Conservation (phyloP, 345 rosid species). For the Hirschfeldia incana region DNA sequence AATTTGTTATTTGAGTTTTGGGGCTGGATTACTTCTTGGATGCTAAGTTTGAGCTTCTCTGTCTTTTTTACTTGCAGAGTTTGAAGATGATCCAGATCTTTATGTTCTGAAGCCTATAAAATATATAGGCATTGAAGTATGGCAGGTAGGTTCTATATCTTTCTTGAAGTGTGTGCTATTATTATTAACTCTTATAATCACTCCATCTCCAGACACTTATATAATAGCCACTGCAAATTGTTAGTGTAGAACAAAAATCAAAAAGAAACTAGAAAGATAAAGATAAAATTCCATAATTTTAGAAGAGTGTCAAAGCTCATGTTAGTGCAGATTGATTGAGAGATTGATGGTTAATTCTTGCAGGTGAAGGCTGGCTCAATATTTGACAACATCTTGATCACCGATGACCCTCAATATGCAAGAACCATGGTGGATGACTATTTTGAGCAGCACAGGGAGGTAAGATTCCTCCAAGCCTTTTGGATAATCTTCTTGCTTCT, state of each 20-base stretch:
- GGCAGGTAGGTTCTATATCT: slow-evolving; percentile 63
- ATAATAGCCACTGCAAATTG: not conserved
- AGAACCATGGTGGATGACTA: slow-evolving; percentile 71
- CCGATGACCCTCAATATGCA: slow-evolving; percentile 92
- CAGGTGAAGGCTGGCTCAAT: slow-evolving; percentile 97
- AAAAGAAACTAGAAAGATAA: not conserved
- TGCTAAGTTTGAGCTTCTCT: slow-evolving; percentile 22
- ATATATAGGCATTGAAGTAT: slow-evolving; percentile 91
- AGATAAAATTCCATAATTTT: slow-evolving; percentile 1
- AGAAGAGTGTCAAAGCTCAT: not conserved
- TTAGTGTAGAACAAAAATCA: not conserved
- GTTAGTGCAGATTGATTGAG: not conserved
- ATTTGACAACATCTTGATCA: slow-evolving; percentile 80
- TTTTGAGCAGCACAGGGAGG: slow-evolving; percentile 69
- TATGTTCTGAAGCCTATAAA: slow-evolving; percentile 83
- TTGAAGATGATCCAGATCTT: slow-evolving; percentile 97
- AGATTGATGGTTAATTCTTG: slow-evolving; percentile 9
- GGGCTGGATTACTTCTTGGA: not conserved
- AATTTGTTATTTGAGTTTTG: slow-evolving; percentile 3
- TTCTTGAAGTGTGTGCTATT: not conserved
- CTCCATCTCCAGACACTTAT: not conserved
- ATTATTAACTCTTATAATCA: not conserved
- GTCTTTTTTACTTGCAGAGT: slow-evolving; percentile 49
- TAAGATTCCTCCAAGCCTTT: slow-evolving; percentile 18
- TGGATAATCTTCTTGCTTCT: slow-evolving; percentile 10